These are phyloP conservation scores for Zasmidium angulare DNA, from an alignment of 2,329 filamentous ascomycete species.

Conservation along the genomic window DNA sequence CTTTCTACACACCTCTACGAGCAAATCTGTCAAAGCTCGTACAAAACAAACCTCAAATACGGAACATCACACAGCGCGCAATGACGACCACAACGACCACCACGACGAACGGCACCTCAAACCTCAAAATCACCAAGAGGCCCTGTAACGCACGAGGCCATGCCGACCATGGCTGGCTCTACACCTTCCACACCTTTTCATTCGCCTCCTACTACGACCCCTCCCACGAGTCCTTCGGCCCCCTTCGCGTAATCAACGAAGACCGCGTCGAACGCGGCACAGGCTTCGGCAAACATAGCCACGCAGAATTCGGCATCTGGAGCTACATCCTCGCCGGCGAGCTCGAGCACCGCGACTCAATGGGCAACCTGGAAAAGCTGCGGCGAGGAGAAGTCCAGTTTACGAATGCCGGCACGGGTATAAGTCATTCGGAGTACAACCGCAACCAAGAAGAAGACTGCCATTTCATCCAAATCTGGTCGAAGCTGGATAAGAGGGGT, in stretches of 20 bases:
- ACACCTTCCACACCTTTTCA: slow-evolving; percentile 82
- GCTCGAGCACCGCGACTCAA: slow-evolving; percentile 82
- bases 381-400: slow-evolving; percentile 83
- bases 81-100: slow-evolving; percentile 39
- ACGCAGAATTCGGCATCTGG: slow-evolving; percentile 88
- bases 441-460: slow-evolving; percentile 69
- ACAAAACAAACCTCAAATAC: slow-evolving; percentile 19
- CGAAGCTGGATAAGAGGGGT: slow-evolving; percentile 71
- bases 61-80: slow-evolving; percentile 29
- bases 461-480: slow-evolving; percentile 90
- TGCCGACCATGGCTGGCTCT: slow-evolving; percentile 81
- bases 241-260: slow-evolving; percentile 83
- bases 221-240: slow-evolving; percentile 66
- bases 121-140: slow-evolving; percentile 68
- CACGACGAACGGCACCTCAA: slow-evolving; percentile 21
- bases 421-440: slow-evolving; percentile 81
- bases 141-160: slow-evolving; percentile 72
- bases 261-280: slow-evolving; percentile 72
- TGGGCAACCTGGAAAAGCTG: slow-evolving; percentile 71
- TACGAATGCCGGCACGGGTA: slow-evolving; percentile 78
- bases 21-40: slow-evolving; percentile 35
- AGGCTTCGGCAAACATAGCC: slow-evolving; percentile 82
- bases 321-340: slow-evolving; percentile 82
- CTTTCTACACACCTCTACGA: slow-evolving; percentile 43
- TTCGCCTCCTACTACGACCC: slow-evolving; percentile 74